phyloP scores from a whole-genome alignment of 306 rosid genomes.

The Quercus suber region DNA sequence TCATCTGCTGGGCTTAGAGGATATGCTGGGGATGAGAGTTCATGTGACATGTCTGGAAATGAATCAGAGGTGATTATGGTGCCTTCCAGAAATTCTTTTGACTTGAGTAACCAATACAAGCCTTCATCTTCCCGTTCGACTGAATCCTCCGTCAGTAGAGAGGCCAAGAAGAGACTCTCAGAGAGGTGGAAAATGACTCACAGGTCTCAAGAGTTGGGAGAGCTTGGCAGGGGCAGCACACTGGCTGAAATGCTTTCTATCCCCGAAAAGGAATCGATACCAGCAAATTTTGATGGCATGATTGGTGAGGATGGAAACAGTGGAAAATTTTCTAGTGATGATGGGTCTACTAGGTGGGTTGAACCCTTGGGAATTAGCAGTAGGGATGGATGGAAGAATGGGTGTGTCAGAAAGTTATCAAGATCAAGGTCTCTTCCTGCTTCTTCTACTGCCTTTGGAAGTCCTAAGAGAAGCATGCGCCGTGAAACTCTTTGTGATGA shows the following conservation, averaged over 20 bases:
- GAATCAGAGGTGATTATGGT: slow-evolving; percentile 49
- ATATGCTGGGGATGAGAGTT: slow-evolving; percentile 65
- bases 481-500: slow-evolving; percentile 48
- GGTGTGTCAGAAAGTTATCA: slow-evolving; percentile 46
- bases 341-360: slow-evolving; percentile 36
- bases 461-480: slow-evolving; percentile 41
- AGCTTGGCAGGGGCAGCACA: slow-evolving; percentile 67
- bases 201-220: slow-evolving; percentile 49
- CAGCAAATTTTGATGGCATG: slow-evolving; percentile 33
- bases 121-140: slow-evolving; percentile 48
- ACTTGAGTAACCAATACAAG: slow-evolving; percentile 38
- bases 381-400: slow-evolving; percentile 97
- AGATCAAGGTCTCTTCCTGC: slow-evolving; percentile 91
- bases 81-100: slow-evolving; percentile 40
- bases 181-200: slow-evolving; percentile 86
- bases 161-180: slow-evolving; percentile 91
- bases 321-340: slow-evolving; percentile 37
- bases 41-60: slow-evolving; percentile 57
- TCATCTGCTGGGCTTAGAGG: slow-evolving; percentile 57
- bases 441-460: slow-evolving; percentile 63
- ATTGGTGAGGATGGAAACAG: slow-evolving; percentile 33
- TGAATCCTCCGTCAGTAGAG: slow-evolving; percentile 74
- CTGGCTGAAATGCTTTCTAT: slow-evolving; percentile 94
- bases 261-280: slow-evolving; percentile 52
- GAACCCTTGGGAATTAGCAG: slow-evolving; percentile 97